Percentiles rank a stretch among this genome's conserved stretches.
phyloP scores from a whole-genome alignment of 2,329 filamentous ascomycete species.

The Hirsutella thompsonii region DNA sequence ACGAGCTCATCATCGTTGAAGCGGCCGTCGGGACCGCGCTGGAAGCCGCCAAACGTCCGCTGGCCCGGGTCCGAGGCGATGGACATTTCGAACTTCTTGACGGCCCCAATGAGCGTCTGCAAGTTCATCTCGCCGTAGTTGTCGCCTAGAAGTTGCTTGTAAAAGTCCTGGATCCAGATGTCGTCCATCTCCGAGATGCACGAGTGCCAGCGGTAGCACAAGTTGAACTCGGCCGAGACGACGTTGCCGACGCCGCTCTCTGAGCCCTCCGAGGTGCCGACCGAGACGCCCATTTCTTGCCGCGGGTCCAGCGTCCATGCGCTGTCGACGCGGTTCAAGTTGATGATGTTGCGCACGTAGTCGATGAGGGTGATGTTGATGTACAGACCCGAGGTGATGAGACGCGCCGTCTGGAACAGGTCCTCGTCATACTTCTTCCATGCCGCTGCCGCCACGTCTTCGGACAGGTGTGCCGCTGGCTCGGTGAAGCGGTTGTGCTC shows the following conservation, averaged over 20 bases:
- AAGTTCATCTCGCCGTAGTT: slow-evolving; percentile 44
- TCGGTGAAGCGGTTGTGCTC: slow-evolving; percentile 67
- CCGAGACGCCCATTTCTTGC: slow-evolving; percentile 47
- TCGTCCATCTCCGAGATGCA: slow-evolving; percentile 61
- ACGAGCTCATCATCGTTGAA: slow-evolving; percentile 68
- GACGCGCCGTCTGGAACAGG: slow-evolving; percentile 63
- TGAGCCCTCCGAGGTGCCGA: slow-evolving; percentile 40
- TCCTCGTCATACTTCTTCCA: slow-evolving; percentile 66
- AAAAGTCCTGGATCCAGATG: slow-evolving; percentile 64
- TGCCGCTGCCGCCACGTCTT: slow-evolving; percentile 33
- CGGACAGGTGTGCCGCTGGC: slow-evolving; percentile 35
- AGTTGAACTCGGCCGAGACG: slow-evolving; percentile 79
- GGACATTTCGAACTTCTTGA: slow-evolving; percentile 47
- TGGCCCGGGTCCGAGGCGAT: slow-evolving; percentile 55
- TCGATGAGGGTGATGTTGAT: slow-evolving; percentile 69
- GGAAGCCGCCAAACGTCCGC: slow-evolving; percentile 53
- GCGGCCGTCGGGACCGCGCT: slow-evolving; percentile 52
- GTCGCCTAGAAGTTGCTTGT: slow-evolving; percentile 41
- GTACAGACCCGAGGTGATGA: slow-evolving; percentile 64
- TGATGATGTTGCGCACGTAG: slow-evolving; percentile 68
- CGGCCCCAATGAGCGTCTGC: slow-evolving; percentile 46
- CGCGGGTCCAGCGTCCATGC: slow-evolving; percentile 75
- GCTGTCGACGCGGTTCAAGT: slow-evolving; percentile 43
- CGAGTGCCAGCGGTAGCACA: slow-evolving; percentile 81
- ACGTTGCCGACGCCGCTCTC: slow-evolving; percentile 68